A percentile compares a stretch with the other conserved stretches of the same genome.
phyloP scores from a whole-genome alignment of 305 asterid genomes.

The Fraxinus sp. region DNA sequence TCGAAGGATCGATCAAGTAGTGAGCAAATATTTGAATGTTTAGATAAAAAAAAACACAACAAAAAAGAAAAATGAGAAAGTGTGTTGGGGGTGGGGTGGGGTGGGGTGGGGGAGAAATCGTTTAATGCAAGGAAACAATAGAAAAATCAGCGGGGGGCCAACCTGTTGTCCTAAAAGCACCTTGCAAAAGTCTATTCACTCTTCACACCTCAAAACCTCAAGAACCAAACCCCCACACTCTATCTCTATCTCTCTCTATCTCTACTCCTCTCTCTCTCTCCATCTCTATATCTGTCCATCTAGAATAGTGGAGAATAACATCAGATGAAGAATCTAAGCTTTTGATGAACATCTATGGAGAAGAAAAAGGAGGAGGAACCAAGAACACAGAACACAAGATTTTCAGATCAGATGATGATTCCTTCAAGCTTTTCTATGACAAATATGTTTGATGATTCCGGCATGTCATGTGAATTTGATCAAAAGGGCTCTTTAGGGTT shows the following conservation, averaged over 20 bases:
- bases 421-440: slow-evolving; percentile 26
- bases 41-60: not conserved
- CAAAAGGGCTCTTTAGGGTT: slow-evolving; percentile 20
- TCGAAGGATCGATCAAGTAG: not conserved
- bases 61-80: not conserved
- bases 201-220: slow-evolving; percentile 22
- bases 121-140: slow-evolving; percentile 1
- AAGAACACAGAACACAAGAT: slow-evolving; percentile 1
- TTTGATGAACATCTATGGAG: slow-evolving; percentile 31
- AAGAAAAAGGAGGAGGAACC: slow-evolving; percentile 13
- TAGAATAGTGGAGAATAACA: slow-evolving; percentile 2
- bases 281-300: not conserved
- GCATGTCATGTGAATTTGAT: slow-evolving; percentile 14
- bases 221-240: slow-evolving; percentile 1
- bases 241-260: not conserved
- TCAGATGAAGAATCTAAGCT: slow-evolving; percentile 31
- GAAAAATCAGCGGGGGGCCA: slow-evolving; percentile 14
- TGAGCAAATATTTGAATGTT: not conserved
- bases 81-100: not conserved
- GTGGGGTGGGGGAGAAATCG: not conserved
- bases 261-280: not conserved
- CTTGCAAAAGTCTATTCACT: slow-evolving; percentile 7
- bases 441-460: slow-evolving; percentile 19
- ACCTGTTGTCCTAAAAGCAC: slow-evolving; percentile 11
- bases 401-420: slow-evolving; percentile 37